Percentiles rank a stretch among this genome's conserved stretches.
Conservation (phyloP, 2,329 filamentous ascomycete genomes). For the Teratosphaeria destructans region DNA sequence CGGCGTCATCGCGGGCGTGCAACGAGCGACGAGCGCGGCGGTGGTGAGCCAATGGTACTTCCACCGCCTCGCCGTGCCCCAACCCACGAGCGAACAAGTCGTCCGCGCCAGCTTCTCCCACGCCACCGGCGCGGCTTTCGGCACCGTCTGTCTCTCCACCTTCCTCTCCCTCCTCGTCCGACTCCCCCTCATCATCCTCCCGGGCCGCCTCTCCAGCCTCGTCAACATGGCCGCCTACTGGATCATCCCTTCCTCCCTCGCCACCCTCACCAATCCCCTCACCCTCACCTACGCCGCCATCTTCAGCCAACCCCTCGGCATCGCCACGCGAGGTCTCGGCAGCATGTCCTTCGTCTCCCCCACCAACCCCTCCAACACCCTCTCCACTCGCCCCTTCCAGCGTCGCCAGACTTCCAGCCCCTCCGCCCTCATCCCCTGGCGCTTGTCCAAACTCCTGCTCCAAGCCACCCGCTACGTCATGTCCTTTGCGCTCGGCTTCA, state of each 20-base stretch:
- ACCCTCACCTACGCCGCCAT: constrained; percentile 90
- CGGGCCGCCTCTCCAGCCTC: constrained; percentile 59
- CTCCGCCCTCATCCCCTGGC: constrained; percentile 66
- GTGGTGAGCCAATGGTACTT: constrained; percentile 99
- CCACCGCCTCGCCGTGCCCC: constrained; percentile 72
- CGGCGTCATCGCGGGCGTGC: constrained; percentile 74
- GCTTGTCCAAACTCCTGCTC: constrained; percentile 80
- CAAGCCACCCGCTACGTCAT: constrained; percentile 88
- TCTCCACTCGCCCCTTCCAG: constrained; percentile 27
- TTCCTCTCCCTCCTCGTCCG: constrained; percentile 70
- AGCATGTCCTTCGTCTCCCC: constrained; percentile 73
- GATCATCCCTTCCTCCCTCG: constrained; percentile 74
- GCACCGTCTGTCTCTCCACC: constrained; percentile 82
- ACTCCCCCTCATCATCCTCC: constrained; percentile 74
- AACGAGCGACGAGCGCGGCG: constrained; percentile 83
- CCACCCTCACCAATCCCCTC: constrained; percentile 79
- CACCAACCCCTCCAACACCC: constrained; percentile 61
- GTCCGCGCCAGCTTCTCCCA: constrained; percentile 75
- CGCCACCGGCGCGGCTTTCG: constrained; percentile 76
- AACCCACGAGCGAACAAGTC: constrained; percentile 67
- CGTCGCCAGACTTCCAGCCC: constrained; percentile 12
- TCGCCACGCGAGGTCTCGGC: constrained; percentile 67
- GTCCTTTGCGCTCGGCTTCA: constrained; percentile 80
- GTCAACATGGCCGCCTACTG: constrained; percentile 64
- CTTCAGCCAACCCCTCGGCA: constrained; percentile 71